Evolutionary conservation across 257 asterid species (phyloP).

Genomic region (Penstemon barbatus): DNA sequence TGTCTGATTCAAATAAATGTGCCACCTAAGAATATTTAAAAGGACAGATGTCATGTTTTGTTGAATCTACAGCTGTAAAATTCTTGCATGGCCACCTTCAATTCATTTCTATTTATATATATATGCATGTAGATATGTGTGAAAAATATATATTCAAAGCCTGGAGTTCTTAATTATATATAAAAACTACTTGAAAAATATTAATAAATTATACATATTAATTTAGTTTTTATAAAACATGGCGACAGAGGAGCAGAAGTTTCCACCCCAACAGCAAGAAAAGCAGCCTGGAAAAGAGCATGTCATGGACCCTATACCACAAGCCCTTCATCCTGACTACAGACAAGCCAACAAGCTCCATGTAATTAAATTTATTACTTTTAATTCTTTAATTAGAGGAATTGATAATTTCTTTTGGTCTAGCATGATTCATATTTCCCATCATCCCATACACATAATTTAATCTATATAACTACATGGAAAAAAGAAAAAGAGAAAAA

Average conservation of each 20-base stretch:
- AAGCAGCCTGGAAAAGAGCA: conserved; percentile 30
- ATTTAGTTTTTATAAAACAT: conserved; percentile 2
- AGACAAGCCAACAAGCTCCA: conserved; percentile 29
- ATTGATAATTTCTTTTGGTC: too few species aligned
- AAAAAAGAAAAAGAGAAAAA: too few species aligned
- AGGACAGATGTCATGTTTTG: conserved; percentile 58
- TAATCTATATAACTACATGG: too few species aligned
- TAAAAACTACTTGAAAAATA: neutral
- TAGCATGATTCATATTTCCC: neutral
- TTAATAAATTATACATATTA: neutral
- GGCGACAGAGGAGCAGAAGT: conserved; percentile 24
- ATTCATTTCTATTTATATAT: neutral
- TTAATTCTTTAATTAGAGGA: neutral
- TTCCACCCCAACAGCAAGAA: conserved; percentile 28
- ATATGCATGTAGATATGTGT: neutral
- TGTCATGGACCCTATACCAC: conserved; percentile 35
- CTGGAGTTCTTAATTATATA: neutral
- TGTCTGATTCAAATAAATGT: too few species aligned
- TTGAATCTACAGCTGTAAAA: conserved; percentile 14
- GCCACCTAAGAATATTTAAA: too few species aligned
- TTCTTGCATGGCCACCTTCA: conserved; percentile 10
- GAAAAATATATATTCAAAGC: neutral
- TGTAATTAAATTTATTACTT: neutral
- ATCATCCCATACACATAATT: neutral
- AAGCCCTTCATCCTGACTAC: conserved; percentile 24